Evolutionary conservation across 2,329 filamentous ascomycete genomes (phyloP).

Genomic region (Byssothecium circinans): DNA sequence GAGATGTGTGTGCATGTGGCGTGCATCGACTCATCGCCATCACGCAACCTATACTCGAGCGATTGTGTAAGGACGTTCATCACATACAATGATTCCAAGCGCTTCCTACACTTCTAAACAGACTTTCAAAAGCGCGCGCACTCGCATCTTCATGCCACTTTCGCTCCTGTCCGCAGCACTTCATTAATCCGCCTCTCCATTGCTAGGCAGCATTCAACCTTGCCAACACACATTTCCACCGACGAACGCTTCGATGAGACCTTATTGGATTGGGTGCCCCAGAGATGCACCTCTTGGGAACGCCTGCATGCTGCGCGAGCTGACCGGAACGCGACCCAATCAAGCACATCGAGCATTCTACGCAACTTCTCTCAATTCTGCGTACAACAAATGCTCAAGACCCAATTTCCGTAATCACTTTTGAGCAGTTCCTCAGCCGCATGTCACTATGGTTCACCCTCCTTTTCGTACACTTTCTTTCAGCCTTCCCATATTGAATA

Average conservation of each 20-base stretch:
- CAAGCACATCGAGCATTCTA: not conserved
- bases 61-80: no score
- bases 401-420: not conserved
- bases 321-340: slow-evolving; percentile 8
- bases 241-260: not conserved
- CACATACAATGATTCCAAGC: not conserved
- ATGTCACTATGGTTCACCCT: not conserved
- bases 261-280: slow-evolving; percentile 5
- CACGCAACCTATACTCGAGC: no score
- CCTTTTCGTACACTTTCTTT: not conserved
- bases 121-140: no score
- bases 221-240: slow-evolving; percentile 1
- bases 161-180: not conserved
- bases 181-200: not conserved
- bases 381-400: not conserved
- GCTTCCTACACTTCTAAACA: not conserved
- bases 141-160: no score
- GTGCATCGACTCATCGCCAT: no score
- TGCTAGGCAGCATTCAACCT: not conserved
- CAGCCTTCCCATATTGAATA: slow-evolving; percentile 1
- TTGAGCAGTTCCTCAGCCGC: slow-evolving; percentile 7
- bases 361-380: slow-evolving; percentile 5
- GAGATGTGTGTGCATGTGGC: no score
- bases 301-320: not conserved
- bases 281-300: not conserved